phyloP scores from a whole-genome alignment of 352 stramenopile species.

The Phytophthora fragariae region DNA sequence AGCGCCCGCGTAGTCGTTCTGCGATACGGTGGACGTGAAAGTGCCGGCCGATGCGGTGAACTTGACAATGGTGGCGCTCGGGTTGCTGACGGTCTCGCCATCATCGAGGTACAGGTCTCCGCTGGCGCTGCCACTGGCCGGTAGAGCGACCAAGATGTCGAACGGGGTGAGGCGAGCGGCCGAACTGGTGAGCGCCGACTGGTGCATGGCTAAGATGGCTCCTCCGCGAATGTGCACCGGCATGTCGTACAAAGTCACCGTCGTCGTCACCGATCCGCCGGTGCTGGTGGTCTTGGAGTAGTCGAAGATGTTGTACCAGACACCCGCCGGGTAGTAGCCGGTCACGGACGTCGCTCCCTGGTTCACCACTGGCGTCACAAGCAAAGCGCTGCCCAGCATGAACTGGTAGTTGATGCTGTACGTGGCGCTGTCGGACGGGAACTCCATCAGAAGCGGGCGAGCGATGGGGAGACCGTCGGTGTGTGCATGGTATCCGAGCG shows the following conservation, averaged over 20 bases:
- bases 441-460: constrained; percentile 72
- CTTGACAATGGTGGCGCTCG: constrained; percentile 44
- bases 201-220: neutral
- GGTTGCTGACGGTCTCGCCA: constrained; percentile 49
- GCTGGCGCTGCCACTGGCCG: constrained; percentile 21
- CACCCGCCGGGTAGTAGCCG: constrained; percentile 51
- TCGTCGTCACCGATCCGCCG: constrained; percentile 36
- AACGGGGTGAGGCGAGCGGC: constrained; percentile 15
- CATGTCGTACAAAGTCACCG: constrained; percentile 56
- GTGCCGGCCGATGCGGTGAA: constrained; percentile 34
- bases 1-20: constrained; percentile 31
- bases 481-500: constrained; percentile 70
- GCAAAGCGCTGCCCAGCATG: constrained; percentile 53
- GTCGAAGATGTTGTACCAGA: constrained; percentile 72
- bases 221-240: neutral
- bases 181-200: constrained; percentile 52
- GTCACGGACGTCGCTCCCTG: constrained; percentile 52
- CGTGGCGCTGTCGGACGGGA: constrained; percentile 50
- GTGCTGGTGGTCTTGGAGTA: constrained; percentile 44
- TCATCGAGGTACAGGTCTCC: constrained; percentile 69
- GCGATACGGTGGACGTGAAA: constrained; percentile 28
- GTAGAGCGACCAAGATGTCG: constrained; percentile 13
- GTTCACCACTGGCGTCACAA: constrained; percentile 67
- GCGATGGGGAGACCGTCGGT: constrained; percentile 53
- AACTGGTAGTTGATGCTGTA: constrained; percentile 63